Evolutionary conservation across 1,284 basidiomycete species (phyloP).

Genomic region (Phellopilus nigrolimitatus): DNA sequence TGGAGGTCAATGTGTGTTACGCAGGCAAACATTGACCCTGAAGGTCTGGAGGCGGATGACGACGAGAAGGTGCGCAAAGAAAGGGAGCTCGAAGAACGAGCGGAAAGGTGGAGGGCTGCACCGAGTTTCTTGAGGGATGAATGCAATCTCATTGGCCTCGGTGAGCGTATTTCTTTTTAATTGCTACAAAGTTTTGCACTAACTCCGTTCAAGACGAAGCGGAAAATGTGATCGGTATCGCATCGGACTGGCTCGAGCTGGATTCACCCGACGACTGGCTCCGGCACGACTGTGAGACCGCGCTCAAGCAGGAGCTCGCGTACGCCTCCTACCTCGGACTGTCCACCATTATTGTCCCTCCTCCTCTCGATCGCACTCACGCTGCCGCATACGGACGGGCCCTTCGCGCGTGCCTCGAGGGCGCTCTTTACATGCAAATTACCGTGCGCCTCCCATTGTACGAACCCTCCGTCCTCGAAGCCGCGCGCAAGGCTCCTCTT

Average conservation of each 20-base stretch:
- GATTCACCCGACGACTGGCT: constrained; percentile 94
- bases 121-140: constrained; percentile 82
- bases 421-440: constrained; percentile 67
- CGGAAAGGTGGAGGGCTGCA: constrained; percentile 84
- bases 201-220: constrained; percentile 72
- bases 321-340: constrained; percentile 93
- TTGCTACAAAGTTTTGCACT: constrained; percentile 8
- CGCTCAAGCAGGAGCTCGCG: constrained; percentile 88
- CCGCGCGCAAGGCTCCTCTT: constrained; percentile 8
- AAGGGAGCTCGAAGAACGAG: constrained; percentile 60
- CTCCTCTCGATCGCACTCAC: constrained; percentile 80
- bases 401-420: constrained; percentile 75
- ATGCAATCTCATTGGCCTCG: constrained; percentile 82
- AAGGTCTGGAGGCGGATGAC: constrained; percentile 38
- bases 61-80: constrained; percentile 45
- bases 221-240: constrained; percentile 69
- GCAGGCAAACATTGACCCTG: constrained; percentile 36
- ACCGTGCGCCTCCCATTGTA: constrained; percentile 84
- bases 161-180: constrained; percentile 41
- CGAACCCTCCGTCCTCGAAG: constrained; percentile 51
- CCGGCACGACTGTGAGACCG: constrained; percentile 93
- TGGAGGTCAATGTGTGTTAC: constrained; percentile 89
- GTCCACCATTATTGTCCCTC: constrained; percentile 82
- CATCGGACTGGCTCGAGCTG: constrained; percentile 93
- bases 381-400: constrained; percentile 91